Evolutionary conservation across 306 rosid species (phyloP).

Genomic region (Clitoria ternatea): DNA sequence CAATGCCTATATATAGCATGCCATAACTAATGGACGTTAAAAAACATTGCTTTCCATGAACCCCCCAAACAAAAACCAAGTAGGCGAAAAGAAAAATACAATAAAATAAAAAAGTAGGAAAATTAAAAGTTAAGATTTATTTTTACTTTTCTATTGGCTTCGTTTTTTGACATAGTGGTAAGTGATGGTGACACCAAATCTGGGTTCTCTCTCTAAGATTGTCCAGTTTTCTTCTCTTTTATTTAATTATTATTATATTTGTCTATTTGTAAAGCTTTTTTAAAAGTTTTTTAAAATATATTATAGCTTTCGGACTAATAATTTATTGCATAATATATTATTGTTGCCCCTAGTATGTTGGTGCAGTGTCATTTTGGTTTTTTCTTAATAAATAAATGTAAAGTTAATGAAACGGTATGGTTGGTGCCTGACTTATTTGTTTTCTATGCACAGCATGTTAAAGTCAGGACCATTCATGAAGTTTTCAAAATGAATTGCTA

Average conservation of each 20-base stretch:
- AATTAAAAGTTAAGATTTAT: not conserved
- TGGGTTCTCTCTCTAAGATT: not conserved
- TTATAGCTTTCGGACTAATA: not conserved
- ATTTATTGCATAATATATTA: not conserved
- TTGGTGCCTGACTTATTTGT: constrained; percentile 10
- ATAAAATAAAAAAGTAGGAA: not conserved
- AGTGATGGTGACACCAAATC: constrained; percentile 17
- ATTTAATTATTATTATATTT: not conserved
- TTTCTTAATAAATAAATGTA: constrained; percentile 26
- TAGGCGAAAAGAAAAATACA: not conserved
- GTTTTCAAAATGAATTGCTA: not conserved
- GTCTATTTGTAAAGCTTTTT: not conserved
- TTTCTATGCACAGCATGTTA: constrained; percentile 16
- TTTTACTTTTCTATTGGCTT: not conserved
- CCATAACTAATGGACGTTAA: constrained; percentile 52
- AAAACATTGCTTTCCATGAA: constrained; percentile 27
- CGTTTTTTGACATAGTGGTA: constrained; percentile 14
- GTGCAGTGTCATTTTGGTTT: constrained; percentile 27
- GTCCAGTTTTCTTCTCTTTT: not conserved
- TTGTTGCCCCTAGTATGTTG: constrained; percentile 16
- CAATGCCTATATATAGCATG: constrained; percentile 57
- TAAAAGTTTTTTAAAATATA: not conserved
- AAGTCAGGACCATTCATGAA: constrained; percentile 25
- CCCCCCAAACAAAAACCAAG: not conserved
- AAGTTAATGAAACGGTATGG: constrained; percentile 33